phyloP scores from a whole-genome alignment of 2,329 filamentous ascomycete species.

The Alternaria conjuncta region DNA sequence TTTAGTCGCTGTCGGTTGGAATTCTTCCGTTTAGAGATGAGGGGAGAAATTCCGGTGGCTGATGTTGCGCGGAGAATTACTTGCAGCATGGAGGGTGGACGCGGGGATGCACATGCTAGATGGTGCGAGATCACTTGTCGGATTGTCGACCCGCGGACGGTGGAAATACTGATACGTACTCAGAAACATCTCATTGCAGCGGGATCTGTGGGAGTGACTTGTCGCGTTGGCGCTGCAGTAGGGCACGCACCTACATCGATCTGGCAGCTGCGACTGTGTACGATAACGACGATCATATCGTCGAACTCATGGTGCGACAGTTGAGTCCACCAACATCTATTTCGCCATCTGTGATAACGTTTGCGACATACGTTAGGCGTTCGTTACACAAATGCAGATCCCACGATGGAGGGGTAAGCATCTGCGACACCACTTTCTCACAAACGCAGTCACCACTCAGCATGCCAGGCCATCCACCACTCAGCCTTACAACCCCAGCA shows the following conservation, averaged over 20 bases:
- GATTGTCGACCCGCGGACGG: not conserved
- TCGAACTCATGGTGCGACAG: not conserved
- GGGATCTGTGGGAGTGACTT: not conserved
- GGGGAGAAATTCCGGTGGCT: slow-evolving; percentile 2
- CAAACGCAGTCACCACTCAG: not conserved
- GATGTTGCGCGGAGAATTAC: slow-evolving; percentile 5
- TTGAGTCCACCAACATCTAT: no score
- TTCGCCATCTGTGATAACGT: not conserved
- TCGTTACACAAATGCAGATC: not conserved
- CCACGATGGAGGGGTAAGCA: not conserved
- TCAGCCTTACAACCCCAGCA: not conserved
- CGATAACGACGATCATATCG: not conserved
- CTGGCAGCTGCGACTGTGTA: not conserved
- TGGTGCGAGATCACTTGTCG: not conserved
- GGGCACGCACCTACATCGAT: not conserved
- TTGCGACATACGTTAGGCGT: not conserved
- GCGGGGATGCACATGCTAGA: not conserved
- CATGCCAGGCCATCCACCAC: not conserved
- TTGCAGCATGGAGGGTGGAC: not conserved
- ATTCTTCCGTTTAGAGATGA: slow-evolving; percentile 1
- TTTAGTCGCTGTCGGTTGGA: not conserved
- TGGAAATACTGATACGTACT: not conserved
- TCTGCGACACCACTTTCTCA: not conserved
- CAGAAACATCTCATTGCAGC: not conserved
- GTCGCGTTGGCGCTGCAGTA: not conserved